These are phyloP conservation scores for Chloranthus sessilifolius DNA, from an alignment of 164 flowering plant species.

Conservation along the genomic window DNA sequence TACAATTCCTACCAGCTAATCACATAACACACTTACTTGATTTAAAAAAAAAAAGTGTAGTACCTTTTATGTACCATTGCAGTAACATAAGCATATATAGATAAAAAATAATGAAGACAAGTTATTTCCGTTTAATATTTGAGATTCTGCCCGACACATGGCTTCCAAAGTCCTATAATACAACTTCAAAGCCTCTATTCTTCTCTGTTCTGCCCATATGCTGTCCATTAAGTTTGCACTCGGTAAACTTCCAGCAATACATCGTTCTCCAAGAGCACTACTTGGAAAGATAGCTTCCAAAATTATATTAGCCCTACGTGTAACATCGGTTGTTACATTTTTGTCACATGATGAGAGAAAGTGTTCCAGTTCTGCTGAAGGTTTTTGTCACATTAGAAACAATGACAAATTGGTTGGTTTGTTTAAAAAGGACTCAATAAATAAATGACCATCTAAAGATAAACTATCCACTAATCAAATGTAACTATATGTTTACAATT, in stretches of 20 bases:
- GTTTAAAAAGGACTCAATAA: too few relatives aligned
- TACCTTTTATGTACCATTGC: too few relatives aligned
- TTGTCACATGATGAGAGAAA: slow-evolving; percentile 73
- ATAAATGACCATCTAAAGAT: too few relatives aligned
- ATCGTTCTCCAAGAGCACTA: slow-evolving; percentile 53
- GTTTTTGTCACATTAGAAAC: too few relatives aligned
- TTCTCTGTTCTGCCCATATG: slow-evolving; percentile 94
- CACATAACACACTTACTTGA: too few relatives aligned
- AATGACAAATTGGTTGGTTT: too few relatives aligned
- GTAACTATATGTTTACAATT: too few relatives aligned
- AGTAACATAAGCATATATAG: too few relatives aligned
- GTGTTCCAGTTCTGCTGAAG: slow-evolving; percentile 65
- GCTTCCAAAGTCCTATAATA: slow-evolving; percentile 91
- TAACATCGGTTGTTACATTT: slow-evolving; percentile 68
- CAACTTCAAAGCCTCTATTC: slow-evolving; percentile 75
- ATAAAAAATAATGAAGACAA: slow-evolving; percentile 80
- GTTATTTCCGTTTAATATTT: slow-evolving; percentile 64
- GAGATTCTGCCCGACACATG: slow-evolving; percentile 89
- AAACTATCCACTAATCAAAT: too few relatives aligned
- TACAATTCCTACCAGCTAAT: too few relatives aligned
- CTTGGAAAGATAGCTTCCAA: slow-evolving; percentile 93
- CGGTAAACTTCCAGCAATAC: slow-evolving; percentile 49
- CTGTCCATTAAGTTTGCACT: slow-evolving; percentile 75
- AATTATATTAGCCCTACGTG: slow-evolving; percentile 73
- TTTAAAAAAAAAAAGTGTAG: too few relatives aligned